Base-by-base conservation (phyloP, 768 basidiomycete genomes). In the Mycena kentingensis region DNA sequence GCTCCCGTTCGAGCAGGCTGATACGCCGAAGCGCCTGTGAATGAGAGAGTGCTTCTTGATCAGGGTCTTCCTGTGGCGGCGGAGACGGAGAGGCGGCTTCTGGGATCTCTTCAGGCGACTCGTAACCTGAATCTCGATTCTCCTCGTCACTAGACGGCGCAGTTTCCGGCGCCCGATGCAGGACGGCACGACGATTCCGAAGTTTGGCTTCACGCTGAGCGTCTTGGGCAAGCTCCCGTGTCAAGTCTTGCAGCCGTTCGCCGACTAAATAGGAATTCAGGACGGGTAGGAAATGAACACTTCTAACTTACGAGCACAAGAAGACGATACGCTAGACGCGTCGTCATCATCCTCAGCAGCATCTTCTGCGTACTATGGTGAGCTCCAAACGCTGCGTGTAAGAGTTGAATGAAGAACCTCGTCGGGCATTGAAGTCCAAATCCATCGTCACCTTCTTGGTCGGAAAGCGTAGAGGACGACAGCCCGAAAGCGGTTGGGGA, bases 231-330 rank as follows among this genome's bases (percentile, higher is more conserved):
- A 53, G 29, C 32, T 58, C 57, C 27, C 59, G 29, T 3, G 66
- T 60, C 18, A 64, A 47, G 43, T 69, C 66, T 45, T 63, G 49
- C 3, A 69, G 56, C 12, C 64, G 55, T 36, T 67, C 65, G 10
- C 66, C 63, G 7, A 63, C 66, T 67, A n/a, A 38, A 12, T 15
- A 29, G 26, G 11, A 31, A 34, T 19, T 21, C 25, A 16, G 13
- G 18, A 29, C 11, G 18, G 22, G 6, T 12, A 19, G 21, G 4
- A 21, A 16, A 19, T 1, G 37, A 18, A 35, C 25, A 21, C 15
- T 42, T 28, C 31, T 1, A 22, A 58, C 60, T 44, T 37, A 60
- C 63, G 52, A 13, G 52, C 62, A 34, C 28, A 18, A 32, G 58
- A 35, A 7, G 60, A 61, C 15, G 54, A 46, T 16, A 58, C 32